Conservation (phyloP, 2,329 filamentous ascomycete genomes). For the Helminthosporium solani region DNA sequence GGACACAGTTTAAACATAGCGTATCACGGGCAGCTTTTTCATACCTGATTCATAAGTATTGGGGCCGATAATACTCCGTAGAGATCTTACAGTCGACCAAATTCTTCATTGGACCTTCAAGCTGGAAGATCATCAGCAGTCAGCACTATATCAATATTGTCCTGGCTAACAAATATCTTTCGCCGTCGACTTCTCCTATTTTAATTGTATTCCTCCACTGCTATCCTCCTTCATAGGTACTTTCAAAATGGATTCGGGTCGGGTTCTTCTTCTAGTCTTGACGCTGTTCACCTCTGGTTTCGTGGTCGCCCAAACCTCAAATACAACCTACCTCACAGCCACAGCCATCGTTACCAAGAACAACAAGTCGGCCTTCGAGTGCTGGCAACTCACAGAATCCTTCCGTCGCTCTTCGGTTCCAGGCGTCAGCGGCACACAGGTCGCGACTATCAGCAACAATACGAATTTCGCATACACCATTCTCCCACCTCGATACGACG, state of each 20-base stretch:
- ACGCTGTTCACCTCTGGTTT: not conserved
- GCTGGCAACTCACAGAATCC: conserved; percentile 35
- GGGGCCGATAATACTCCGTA: no score
- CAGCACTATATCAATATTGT: no score
- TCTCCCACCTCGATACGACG: conserved; percentile 35
- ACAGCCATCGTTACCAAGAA: conserved; percentile 37
- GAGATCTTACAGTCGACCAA: no score
- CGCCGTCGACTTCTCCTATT: no score
- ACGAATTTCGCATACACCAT: conserved; percentile 31
- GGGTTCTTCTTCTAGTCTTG: not conserved
- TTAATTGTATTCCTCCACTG: no score
- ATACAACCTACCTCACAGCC: conserved; percentile 27
- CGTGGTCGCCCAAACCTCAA: conserved; percentile 11
- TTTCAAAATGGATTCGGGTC: not conserved
- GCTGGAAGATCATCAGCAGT: no score
- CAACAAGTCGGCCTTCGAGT: conserved; percentile 37
- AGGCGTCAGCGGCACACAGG: conserved; percentile 26
- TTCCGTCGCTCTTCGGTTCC: conserved; percentile 27
- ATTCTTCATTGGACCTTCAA: no score
- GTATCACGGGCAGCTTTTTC: no score
- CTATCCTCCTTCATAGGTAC: not conserved
- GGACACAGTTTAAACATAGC: no score
- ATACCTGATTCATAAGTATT: no score
- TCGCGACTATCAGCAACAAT: conserved; percentile 21
- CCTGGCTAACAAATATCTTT: no score